Evolutionary conservation across 2,329 filamentous ascomycete species (phyloP), one percentile per base, ranked within the genome.

Genomic region (Xylariomycetidae sp.): DNA sequence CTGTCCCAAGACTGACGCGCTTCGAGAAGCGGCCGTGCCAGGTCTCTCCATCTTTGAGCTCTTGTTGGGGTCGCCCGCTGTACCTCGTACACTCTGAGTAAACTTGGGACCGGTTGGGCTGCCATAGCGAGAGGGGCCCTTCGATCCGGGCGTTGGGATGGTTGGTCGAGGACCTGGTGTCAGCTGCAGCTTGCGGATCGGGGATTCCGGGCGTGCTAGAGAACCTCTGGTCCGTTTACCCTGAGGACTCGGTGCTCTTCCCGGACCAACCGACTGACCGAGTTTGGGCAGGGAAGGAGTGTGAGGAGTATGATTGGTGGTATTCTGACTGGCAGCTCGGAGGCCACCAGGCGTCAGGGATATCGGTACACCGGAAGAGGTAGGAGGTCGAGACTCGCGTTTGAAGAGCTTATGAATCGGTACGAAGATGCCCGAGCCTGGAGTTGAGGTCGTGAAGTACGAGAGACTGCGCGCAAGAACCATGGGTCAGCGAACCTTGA

Each of bases 361-460:
- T 3, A 76, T 77, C 4, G 88, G 84, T 2, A 83, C 88, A 34
- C 74, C 66, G 6, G 82, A 75, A 17, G 74, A 66, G 19, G 68
- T 64, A 10, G 65, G 61, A 15, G 70, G 69, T 25, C 74, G 15
- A 15, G 26, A 76, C 31, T 74, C 75, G 54, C 77, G 81, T 59
- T 75, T 84, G 53, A 74, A 71, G 20, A 85, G 85, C 58, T 93
- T 92, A 57, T 81, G 77, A 12, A 92, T 67, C 4, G 92, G 92
- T 10, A 98, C 72, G 56, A 98, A 98, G 52, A 98, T 96, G 40
- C 92, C 92, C 3, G 92, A 79, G 41, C 87, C 87, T 1, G 85
- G 76, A 15, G 81, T 64, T 3, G 73, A 72, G 9, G 92, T 95
- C 22, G 69, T 72, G 58, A 98, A 98, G 63, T 98, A 98, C 20